Evolutionary conservation across 2,329 filamentous ascomycete species (phyloP).

Genomic region (Laburnicola sp.): DNA sequence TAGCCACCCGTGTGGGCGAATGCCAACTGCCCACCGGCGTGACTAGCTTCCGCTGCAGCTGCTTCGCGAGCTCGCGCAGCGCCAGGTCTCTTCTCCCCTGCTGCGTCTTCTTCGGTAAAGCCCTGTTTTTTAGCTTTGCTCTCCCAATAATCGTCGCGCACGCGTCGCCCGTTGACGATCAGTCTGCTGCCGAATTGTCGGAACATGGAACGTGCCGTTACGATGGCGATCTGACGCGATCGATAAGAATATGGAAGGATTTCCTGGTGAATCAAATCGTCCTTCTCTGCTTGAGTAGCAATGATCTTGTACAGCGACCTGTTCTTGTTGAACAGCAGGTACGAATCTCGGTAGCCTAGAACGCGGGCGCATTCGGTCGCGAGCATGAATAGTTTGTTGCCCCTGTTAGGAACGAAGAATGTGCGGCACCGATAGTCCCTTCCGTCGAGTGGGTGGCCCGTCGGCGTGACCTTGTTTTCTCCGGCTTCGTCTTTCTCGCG

Average conservation of each 20-base stretch:
- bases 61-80: constrained; percentile 86
- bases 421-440: constrained; percentile 92
- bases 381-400: constrained; percentile 96
- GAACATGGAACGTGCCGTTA: constrained; percentile 98
- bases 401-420: constrained; percentile 87
- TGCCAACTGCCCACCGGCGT: constrained; percentile 55
- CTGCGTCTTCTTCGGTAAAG: constrained; percentile 94
- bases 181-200: constrained; percentile 95
- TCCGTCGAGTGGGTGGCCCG: constrained; percentile 78
- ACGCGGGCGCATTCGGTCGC: constrained; percentile 96
- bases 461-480: constrained; percentile 87
- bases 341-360: constrained; percentile 94
- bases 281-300: constrained; percentile 91
- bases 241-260: constrained; percentile 96
- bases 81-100: constrained; percentile 93
- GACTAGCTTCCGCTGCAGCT: constrained; percentile 65
- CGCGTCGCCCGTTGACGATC: constrained; percentile 83
- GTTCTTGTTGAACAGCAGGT: constrained; percentile 98
- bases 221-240: constrained; percentile 97
- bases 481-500: constrained; percentile 91
- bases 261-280: constrained; percentile 91
- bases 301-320: constrained; percentile 97
- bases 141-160: constrained; percentile 99
- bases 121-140: constrained; percentile 95
- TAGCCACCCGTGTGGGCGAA: constrained; percentile 36